These are phyloP conservation scores for Knufia petricola DNA, from an alignment of 2,329 filamentous ascomycete species.

Conservation along the genomic window DNA sequence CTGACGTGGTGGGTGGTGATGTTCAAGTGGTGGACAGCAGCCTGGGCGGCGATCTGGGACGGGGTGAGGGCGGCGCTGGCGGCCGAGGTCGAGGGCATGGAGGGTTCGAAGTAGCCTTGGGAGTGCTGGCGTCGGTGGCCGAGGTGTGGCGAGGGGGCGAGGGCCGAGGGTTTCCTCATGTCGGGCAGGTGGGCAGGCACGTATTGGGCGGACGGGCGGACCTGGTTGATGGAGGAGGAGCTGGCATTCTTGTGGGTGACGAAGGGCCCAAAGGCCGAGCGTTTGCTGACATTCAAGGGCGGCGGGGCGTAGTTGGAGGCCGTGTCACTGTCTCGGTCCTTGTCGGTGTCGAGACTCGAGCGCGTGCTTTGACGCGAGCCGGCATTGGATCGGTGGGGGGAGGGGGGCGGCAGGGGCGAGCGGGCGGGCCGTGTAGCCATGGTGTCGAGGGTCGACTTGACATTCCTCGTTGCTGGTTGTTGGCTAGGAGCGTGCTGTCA, in stretches of 20 bases:
- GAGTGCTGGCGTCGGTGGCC: slow-evolving; percentile 45
- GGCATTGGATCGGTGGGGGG: slow-evolving; percentile 18
- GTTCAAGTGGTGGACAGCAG: slow-evolving; percentile 50
- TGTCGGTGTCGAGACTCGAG: slow-evolving; percentile 38
- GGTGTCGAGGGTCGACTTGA: slow-evolving; percentile 10
- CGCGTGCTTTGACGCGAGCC: slow-evolving; percentile 25
- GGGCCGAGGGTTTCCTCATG: slow-evolving; percentile 30
- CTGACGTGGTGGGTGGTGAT: slow-evolving; percentile 32
- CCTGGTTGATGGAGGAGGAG: slow-evolving; percentile 25
- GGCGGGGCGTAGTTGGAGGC: slow-evolving; percentile 29
- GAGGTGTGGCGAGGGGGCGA: slow-evolving; percentile 15
- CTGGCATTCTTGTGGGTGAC: slow-evolving; percentile 25
- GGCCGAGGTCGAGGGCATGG: slow-evolving; percentile 45
- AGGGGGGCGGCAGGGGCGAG: slow-evolving; percentile 20
- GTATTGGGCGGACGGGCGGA: slow-evolving; percentile 28
- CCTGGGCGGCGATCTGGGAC: slow-evolving; percentile 56
- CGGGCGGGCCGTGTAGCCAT: slow-evolving; percentile 9
- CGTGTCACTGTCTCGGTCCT: slow-evolving; percentile 39
- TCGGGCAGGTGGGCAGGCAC: slow-evolving; percentile 35
- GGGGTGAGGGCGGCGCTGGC: slow-evolving; percentile 42
- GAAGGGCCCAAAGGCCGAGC: slow-evolving; percentile 26
- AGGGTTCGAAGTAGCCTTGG: slow-evolving; percentile 60
- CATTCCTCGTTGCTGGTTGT: too few species aligned
- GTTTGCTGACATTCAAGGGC: slow-evolving; percentile 25
- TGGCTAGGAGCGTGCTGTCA: too few species aligned